phyloP scores from a whole-genome alignment of 2,329 filamentous ascomycete species.

The Aureobasidium sp. region DNA sequence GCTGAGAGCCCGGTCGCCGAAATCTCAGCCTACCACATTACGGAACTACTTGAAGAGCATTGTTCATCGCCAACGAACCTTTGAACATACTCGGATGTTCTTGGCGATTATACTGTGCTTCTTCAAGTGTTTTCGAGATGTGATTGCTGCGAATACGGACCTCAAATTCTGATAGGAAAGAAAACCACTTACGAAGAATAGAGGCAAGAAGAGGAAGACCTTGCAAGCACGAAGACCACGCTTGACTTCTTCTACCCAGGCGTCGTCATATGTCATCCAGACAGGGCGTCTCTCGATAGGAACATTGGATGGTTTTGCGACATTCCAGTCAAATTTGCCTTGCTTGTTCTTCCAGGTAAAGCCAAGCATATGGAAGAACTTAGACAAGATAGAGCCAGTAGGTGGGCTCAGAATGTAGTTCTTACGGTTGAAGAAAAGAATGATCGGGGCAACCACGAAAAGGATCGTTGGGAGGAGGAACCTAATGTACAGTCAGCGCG shows the following conservation, averaged over 20 bases:
- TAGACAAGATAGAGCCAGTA: slow-evolving; percentile 64
- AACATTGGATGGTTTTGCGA: slow-evolving; percentile 59
- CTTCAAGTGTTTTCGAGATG: not conserved
- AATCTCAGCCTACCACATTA: no score
- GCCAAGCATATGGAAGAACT: slow-evolving; percentile 55
- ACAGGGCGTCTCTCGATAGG: slow-evolving; percentile 44
- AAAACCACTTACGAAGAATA: slow-evolving; percentile 42
- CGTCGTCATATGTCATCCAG: slow-evolving; percentile 77
- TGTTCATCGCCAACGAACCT: not conserved
- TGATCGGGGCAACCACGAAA: slow-evolving; percentile 45
- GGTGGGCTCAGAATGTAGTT: slow-evolving; percentile 57
- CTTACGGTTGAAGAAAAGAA: slow-evolving; percentile 23
- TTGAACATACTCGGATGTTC: no score
- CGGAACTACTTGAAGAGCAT: no score
- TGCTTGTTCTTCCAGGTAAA: slow-evolving; percentile 49
- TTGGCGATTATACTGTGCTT: no score
- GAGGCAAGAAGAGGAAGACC: slow-evolving; percentile 51
- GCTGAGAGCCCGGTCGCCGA: no score
- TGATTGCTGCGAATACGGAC: not conserved
- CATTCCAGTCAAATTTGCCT: slow-evolving; percentile 47
- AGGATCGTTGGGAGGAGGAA: slow-evolving; percentile 56
- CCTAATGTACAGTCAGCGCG: no score
- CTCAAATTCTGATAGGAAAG: not conserved
- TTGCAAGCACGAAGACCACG: slow-evolving; percentile 60
- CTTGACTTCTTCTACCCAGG: slow-evolving; percentile 71